phyloP scores from a whole-genome alignment of 2,329 filamentous ascomycete species.

The Boeremia exigua region DNA sequence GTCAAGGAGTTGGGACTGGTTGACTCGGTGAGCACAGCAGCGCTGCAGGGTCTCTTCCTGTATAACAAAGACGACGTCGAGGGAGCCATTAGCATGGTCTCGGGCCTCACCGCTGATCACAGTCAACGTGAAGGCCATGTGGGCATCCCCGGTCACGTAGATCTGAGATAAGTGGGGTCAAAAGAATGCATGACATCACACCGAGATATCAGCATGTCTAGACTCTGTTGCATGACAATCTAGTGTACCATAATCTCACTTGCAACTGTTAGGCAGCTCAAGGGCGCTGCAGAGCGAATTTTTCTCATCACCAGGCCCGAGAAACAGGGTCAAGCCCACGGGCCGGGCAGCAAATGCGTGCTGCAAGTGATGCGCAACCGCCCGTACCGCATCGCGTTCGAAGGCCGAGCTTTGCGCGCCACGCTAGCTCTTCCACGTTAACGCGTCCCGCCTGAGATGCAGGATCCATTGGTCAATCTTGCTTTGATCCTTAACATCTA shows the following conservation, averaged over 20 bases:
- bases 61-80: conserved; percentile 93
- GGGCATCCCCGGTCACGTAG: conserved; percentile 42
- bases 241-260: conserved; percentile 18
- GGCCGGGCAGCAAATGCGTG: conserved; percentile 10
- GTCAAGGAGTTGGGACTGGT: conserved; percentile 75
- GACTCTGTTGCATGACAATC: not conserved
- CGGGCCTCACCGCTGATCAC: conserved; percentile 58
- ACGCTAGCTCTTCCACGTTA: conserved; percentile 5
- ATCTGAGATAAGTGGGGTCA: conserved; percentile 27
- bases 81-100: conserved; percentile 82
- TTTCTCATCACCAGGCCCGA: conserved; percentile 11
- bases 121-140: conserved; percentile 33
- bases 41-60: conserved; percentile 90
- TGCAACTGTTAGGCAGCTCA: conserved; percentile 4
- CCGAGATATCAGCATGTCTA: conserved; percentile 4
- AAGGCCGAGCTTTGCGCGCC: conserved; percentile 14
- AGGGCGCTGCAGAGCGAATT: conserved; percentile 5
- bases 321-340: not conserved
- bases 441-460: conserved; percentile 1
- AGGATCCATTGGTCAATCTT: conserved; percentile 5
- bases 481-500: conserved; percentile 24
- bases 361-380: conserved; percentile 23
- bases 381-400: conserved; percentile 15
- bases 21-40: conserved; percentile 79
- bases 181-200: conserved; percentile 18